These are phyloP conservation scores for Cordyceps sp. DNA, from an alignment of 2,329 filamentous ascomycete species.

Conservation along the genomic window DNA sequence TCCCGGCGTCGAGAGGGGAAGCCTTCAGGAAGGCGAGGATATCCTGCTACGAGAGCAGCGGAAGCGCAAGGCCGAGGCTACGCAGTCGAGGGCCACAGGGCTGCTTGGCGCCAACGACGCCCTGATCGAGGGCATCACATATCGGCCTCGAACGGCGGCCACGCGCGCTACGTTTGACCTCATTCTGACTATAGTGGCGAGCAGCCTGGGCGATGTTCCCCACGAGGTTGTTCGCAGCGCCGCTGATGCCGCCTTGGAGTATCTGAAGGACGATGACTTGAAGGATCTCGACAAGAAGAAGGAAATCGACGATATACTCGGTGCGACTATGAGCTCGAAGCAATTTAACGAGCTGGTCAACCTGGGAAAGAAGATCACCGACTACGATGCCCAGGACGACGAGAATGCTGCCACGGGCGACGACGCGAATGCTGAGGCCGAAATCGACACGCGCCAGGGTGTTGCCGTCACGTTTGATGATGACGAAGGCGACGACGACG, in stretches of 20 bases:
- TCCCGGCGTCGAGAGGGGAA: conserved; percentile 57
- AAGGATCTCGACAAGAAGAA: conserved; percentile 99
- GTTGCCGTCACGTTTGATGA: conserved; percentile 96
- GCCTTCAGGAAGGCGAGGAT: conserved; percentile 65
- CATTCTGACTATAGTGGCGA: conserved; percentile 79
- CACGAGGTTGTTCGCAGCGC: conserved; percentile 86
- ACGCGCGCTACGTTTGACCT: conserved; percentile 90
- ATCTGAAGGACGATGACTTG: conserved; percentile 83
- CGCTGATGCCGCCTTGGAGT: conserved; percentile 80
- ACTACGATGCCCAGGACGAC: conserved; percentile 93
- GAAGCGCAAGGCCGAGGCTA: conserved; percentile 62
- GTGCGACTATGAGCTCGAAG: conserved; percentile 65
- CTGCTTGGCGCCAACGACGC: conserved; percentile 75
- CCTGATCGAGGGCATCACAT: conserved; percentile 78
- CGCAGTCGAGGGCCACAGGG: conserved; percentile 54
- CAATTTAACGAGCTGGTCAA: conserved; percentile 96
- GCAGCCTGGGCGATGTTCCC: conserved; percentile 79
- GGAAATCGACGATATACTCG: conserved; percentile 85
- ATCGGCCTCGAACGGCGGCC: conserved; percentile 78
- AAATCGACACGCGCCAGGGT: conserved; percentile 87
- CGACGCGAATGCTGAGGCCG: conserved; percentile 47
- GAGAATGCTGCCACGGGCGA: conserved; percentile 65
- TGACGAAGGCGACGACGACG: conserved; percentile 67
- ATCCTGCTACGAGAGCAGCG: conserved; percentile 70
- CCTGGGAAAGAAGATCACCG: conserved; percentile 94